Evolutionary conservation across 352 stramenopile genomes (phyloP), one percentile per base, ranked within the genome.

Genomic region (Pythium brachiatum): DNA sequence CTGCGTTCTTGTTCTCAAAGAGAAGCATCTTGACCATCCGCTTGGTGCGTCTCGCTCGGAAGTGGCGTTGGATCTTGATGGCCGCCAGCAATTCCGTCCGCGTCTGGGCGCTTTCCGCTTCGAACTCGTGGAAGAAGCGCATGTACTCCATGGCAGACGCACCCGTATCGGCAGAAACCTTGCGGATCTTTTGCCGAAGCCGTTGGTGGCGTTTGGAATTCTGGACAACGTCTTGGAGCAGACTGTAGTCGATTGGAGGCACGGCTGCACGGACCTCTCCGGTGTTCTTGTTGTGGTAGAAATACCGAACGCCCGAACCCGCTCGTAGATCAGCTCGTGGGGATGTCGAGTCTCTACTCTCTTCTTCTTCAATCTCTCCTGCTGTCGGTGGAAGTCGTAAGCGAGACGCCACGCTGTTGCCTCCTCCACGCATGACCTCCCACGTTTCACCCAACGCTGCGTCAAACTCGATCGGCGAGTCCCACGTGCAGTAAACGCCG

Each of bases 181-280:
- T 86, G 29, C 71, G 73, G n/a, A 91, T 71, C 0, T 75, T 74
- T 21, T 77, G 73, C 7, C 83, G 82, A 1, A 91, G 58, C 43
- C 76, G 77, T 25, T 83, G 79, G 58, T 88, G 77, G 0, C 79
- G 69, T 57, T 84, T 89, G 1, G 81, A 89, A 29, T 86, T 75
- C 41, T 94, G 83, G 1, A 92, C 79, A 5, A 88, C 74, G 25
- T 91, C 79, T 63, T 92, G 85, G 15, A 94, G 66, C 1, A 88
- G 64, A 20, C 57, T 53, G 43, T 76, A 84, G 61, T 92, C 66
- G 31, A 92, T 79, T 0, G 76, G 73, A 13, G 85, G 85, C 8
- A 86, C 72, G 5, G 63, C 64, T 2, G 62, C 39, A 0, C 80
- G 73, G 11, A 86, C 44, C 21, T 92, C 79, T 1, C 75, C 73